These are phyloP conservation scores for Tricladium varicosporioides DNA, from an alignment of 2,329 filamentous ascomycete species.

Conservation along the genomic window DNA sequence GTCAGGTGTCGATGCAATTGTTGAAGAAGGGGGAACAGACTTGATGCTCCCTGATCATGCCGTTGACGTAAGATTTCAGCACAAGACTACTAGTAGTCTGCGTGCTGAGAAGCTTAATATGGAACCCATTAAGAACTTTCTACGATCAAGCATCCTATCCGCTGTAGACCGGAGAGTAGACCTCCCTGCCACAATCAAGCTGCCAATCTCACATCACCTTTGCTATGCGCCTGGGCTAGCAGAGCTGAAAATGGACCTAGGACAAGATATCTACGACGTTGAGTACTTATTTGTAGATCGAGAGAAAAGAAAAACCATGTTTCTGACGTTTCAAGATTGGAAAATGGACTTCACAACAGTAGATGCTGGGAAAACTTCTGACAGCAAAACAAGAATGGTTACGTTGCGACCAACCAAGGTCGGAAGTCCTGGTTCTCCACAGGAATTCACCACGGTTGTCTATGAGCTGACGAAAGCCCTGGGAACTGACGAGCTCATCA, in stretches of 20 bases:
- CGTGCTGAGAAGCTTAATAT: constrained; percentile 6
- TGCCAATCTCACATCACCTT: constrained; percentile 29
- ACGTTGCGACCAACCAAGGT: constrained; percentile 18
- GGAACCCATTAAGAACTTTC: constrained; percentile 18
- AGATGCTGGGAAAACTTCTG: constrained; percentile 31
- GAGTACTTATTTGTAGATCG: constrained; percentile 34
- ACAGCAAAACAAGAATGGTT: constrained; percentile 30
- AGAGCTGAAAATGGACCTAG: constrained; percentile 6
- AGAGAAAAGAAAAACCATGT: constrained; percentile 26
- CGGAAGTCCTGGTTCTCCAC: constrained; percentile 2
- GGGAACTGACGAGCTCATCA: neutral
- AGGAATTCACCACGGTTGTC: constrained; percentile 20
- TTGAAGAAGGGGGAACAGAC: constrained; percentile 23
- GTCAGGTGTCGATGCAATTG: constrained; percentile 23
- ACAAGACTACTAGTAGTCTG: constrained; percentile 23
- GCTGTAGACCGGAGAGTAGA: constrained; percentile 18
- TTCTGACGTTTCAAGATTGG: constrained; percentile 26
- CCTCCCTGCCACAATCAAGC: constrained; percentile 25
- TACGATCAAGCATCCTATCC: constrained; percentile 22
- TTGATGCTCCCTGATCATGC: constrained; percentile 33
- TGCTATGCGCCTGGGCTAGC: constrained; percentile 15
- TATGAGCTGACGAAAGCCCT: constrained; percentile 12
- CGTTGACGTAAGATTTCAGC: constrained; percentile 33
- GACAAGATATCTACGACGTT: constrained; percentile 19
- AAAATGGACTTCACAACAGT: constrained; percentile 27